These are phyloP conservation scores for Trametes polyzona DNA, from an alignment of 1,284 basidiomycete species.

Conservation along the genomic window DNA sequence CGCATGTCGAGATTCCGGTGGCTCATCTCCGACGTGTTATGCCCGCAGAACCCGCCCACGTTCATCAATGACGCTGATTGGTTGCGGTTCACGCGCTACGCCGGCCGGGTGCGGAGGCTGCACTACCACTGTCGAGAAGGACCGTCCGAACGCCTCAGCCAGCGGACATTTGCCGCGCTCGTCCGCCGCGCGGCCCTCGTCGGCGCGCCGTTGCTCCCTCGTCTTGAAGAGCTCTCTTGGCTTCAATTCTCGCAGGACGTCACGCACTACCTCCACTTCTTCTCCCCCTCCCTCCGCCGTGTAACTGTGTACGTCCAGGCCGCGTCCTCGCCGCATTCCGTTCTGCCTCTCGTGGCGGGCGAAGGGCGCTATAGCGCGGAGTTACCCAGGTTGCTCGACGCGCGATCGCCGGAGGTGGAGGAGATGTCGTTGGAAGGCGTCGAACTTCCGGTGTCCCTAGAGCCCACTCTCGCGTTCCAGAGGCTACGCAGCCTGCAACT, in stretches of 20 bases:
- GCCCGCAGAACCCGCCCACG: neutral
- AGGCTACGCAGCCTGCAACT: slow-evolving; percentile 18
- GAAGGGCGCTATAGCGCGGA: neutral
- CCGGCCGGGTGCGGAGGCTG: slow-evolving; percentile 17
- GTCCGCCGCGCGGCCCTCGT: slow-evolving; percentile 4
- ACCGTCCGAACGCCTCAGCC: slow-evolving; percentile 7
- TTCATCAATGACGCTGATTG: slow-evolving; percentile 8
- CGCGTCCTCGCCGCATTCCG: neutral
- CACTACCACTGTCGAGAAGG: slow-evolving; percentile 16
- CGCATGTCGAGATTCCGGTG: neutral
- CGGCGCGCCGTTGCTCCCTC: slow-evolving; percentile 13
- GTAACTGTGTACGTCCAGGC: slow-evolving; percentile 18
- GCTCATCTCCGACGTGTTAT: neutral
- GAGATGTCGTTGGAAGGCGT: slow-evolving; percentile 19
- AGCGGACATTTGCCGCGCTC: slow-evolving; percentile 15
- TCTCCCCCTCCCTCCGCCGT: slow-evolving; percentile 13
- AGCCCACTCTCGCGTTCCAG: slow-evolving; percentile 5
- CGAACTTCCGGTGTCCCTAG: slow-evolving; percentile 12
- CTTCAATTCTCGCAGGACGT: slow-evolving; percentile 16
- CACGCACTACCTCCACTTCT: slow-evolving; percentile 17
- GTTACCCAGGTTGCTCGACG: slow-evolving; percentile 3
- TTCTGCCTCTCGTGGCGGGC: neutral
- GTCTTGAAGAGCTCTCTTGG: slow-evolving; percentile 22
- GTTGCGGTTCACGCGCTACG: slow-evolving; percentile 15
- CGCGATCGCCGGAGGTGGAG: slow-evolving; percentile 10